Evolutionary conservation across 1,284 basidiomycete genomes (phyloP), one percentile per base, ranked within the genome.

Genomic region (Xerocomus amazonicus): DNA sequence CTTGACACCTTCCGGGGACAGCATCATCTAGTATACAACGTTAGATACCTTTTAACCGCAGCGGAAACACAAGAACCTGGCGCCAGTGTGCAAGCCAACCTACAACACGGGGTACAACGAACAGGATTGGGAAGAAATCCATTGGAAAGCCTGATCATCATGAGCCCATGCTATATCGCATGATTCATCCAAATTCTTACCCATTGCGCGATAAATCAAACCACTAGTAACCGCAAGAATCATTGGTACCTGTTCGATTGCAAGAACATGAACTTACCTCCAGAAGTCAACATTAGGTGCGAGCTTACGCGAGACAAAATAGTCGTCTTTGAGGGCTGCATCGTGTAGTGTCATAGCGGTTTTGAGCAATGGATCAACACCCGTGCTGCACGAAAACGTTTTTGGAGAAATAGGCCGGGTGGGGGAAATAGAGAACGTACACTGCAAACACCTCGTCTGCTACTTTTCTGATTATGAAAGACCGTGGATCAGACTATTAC

Each of bases 41-140:
- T 64, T 34, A 66, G 45, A 28, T 41, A 38, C 27, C 23, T 28
- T n/a, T 40, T 4, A 35, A 41, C 8, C 17, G 6, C 13, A 33
- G 4, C 7, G 27, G 40, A 27, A 38, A 36, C 4, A 4, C 17
- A 45, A n/a, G 47, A 47, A 81, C 84, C 75, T 88, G 86, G 52
- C 88, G 75, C 88, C 90, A 92, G 66, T 92, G 90, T 0, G 91
- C 90, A 9, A 92, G 73, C 91, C 90, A 92, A 9, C 91, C 91
- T 19, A 90, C 90, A 4, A 93, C 89, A 16, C 91, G 81, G 3
- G 91, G 92, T 3, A 94, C 90, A 16, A 86, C 91, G 61, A 94
- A 94, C 36, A 94, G 70, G 31, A 94, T 90, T 1, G 91, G 90
- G 81, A 92, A 94, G 68, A 90, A 92, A 70, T 93, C 91, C 57